Conservation (phyloP, 2,329 filamentous ascomycete genomes). For the Arthrobotrys conoides region DNA sequence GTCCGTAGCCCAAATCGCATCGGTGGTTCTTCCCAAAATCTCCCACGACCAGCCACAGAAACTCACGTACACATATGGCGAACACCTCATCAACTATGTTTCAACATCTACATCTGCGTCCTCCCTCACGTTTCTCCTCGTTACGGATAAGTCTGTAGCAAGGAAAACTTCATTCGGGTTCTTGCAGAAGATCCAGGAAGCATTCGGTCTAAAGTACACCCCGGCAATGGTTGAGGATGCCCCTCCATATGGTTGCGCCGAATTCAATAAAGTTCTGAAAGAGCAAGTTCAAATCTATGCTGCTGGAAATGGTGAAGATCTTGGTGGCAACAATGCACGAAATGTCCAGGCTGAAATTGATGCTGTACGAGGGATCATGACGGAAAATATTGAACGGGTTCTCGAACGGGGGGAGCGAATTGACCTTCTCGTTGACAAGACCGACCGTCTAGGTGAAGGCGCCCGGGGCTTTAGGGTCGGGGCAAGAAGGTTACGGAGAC, state of each 20-base stretch:
- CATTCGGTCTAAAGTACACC: constrained; percentile 82
- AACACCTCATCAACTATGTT: constrained; percentile 95
- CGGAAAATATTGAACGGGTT: constrained; percentile 90
- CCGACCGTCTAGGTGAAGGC: constrained; percentile 87
- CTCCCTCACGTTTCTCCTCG: constrained; percentile 87
- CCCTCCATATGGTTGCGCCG: constrained; percentile 89
- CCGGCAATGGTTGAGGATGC: constrained; percentile 76
- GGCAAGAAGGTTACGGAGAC: constrained; percentile 85
- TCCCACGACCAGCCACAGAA: constrained; percentile 84
- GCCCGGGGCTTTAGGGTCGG: constrained; percentile 91
- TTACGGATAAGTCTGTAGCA: constrained; percentile 84
- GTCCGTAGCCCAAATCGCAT: constrained; percentile 77
- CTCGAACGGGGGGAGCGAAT: constrained; percentile 93
- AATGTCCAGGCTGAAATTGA: constrained; percentile 92
- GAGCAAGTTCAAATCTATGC: constrained; percentile 63
- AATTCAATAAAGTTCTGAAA: constrained; percentile 78
- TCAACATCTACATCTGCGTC: constrained; percentile 77
- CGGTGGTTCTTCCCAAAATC: constrained; percentile 95
- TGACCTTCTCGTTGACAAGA: constrained; percentile 95
- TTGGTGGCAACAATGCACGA: constrained; percentile 81
- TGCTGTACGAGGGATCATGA: constrained; percentile 93
- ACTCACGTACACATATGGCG: constrained; percentile 92
- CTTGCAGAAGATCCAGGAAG: constrained; percentile 88
- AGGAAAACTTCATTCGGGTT: constrained; percentile 93
- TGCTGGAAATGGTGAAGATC: constrained; percentile 71